Evolutionary conservation across 257 asterid genomes (phyloP).

Genomic region (Thymus mandschuricus): DNA sequence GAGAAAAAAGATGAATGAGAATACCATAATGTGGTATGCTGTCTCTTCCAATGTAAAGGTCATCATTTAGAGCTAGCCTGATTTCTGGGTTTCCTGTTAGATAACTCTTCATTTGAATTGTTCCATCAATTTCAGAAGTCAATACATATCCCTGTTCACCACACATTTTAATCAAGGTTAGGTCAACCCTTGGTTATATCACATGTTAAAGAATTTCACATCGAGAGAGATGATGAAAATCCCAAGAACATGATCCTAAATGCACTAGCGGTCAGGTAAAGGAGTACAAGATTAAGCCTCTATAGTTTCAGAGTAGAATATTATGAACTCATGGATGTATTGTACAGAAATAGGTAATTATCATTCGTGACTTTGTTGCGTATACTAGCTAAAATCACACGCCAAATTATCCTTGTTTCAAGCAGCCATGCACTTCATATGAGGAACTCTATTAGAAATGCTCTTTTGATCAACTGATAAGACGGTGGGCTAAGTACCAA

Average conservation of each 20-base stretch:
- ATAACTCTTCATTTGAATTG: conserved; percentile 99
- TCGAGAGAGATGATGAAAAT: conserved; percentile 12
- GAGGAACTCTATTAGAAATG: conserved; percentile 14
- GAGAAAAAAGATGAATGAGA: conserved; percentile 32
- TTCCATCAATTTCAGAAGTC: conserved; percentile 99
- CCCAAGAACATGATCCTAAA: conserved; percentile 5
- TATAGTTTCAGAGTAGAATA: neutral
- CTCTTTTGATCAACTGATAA: neutral
- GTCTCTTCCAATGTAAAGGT: conserved; percentile 78
- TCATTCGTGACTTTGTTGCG: conserved; percentile 3
- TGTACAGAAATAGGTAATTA: neutral
- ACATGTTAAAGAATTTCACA: conserved; percentile 10
- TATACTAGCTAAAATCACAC: conserved; percentile 4
- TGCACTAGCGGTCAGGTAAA: conserved; percentile 11
- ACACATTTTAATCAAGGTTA: conserved; percentile 22
- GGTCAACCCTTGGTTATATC: conserved; percentile 8
- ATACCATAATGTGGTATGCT: conserved; percentile 78
- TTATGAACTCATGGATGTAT: neutral
- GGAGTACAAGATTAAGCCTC: conserved; percentile 22
- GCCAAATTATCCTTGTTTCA: neutral
- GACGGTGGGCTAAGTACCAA: neutral
- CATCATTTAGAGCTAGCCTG: conserved; percentile 94
- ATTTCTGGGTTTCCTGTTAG: conserved; percentile 98
- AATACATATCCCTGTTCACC: conserved; percentile 74
- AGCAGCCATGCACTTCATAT: conserved; percentile 10